Evolutionary conservation across 164 flowering plant genomes (phyloP).

Genomic region (Nymphaea thermarum): DNA sequence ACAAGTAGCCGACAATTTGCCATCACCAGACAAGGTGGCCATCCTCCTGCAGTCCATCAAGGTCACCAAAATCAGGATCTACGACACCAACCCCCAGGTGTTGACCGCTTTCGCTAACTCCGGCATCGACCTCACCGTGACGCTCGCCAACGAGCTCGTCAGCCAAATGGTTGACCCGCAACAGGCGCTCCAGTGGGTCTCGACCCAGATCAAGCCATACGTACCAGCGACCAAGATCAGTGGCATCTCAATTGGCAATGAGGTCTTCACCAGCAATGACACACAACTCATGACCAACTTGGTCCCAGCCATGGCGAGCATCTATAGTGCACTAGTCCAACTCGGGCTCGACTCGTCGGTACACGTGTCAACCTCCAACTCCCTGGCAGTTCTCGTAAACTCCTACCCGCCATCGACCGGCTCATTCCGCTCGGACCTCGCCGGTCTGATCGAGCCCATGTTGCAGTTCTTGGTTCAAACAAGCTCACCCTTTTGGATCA

Average conservation of each 20-base stretch:
- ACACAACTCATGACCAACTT: constrained; percentile 24
- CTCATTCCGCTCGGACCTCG: constrained; percentile 33
- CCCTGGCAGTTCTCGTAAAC: constrained; percentile 43
- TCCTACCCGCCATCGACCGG: constrained; percentile 93
- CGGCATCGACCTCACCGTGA: constrained; percentile 57
- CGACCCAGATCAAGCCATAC: constrained; percentile 56
- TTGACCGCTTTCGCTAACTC: constrained; percentile 70
- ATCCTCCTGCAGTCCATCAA: constrained; percentile 37
- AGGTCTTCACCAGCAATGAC: constrained; percentile 53
- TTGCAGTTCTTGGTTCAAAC: constrained; percentile 49
- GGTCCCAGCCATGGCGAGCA: constrained; percentile 61
- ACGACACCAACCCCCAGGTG: constrained; percentile 82
- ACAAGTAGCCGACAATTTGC: constrained; percentile 73
- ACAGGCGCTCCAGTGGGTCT: constrained; percentile 78
- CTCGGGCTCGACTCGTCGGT: constrained; percentile 45
- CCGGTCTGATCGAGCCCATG: constrained; percentile 32
- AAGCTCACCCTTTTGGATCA: constrained; percentile 83
- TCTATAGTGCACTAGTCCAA: constrained; percentile 46
- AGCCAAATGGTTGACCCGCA: constrained; percentile 32
- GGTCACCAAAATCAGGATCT: constrained; percentile 62
- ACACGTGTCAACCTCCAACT: constrained; percentile 58
- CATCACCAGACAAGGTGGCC: constrained; percentile 49
- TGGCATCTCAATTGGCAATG: constrained; percentile 83
- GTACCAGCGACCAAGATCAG: constrained; percentile 72
- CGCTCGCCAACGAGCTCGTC: constrained; percentile 56